phyloP scores from a whole-genome alignment of 2,329 filamentous ascomycete genomes.

The Colletotrichum trifolii region DNA sequence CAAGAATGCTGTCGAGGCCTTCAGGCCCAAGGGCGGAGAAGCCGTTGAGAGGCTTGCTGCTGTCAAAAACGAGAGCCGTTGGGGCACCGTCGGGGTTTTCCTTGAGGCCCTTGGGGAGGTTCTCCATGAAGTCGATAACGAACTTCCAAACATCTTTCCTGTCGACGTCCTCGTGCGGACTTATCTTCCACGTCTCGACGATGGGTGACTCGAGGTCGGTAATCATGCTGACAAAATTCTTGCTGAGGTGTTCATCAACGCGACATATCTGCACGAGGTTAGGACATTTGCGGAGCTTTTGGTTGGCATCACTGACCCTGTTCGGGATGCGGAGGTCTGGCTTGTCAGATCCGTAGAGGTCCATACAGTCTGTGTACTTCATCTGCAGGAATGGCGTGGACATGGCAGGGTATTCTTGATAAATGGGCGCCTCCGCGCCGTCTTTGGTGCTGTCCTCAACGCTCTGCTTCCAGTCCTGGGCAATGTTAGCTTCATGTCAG shows the following conservation, averaged over 20 bases:
- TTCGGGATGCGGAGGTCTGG: conserved; percentile 85
- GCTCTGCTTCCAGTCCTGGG: conserved; percentile 30
- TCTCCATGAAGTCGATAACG: conserved; percentile 76
- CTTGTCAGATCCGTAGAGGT: conserved; percentile 87
- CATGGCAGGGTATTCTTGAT: conserved; percentile 41
- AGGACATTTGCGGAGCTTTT: conserved; percentile 9
- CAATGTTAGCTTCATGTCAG: neutral
- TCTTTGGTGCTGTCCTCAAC: conserved; percentile 28
- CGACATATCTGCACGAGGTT: conserved; percentile 65
- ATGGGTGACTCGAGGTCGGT: conserved; percentile 74
- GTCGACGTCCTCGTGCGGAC: conserved; percentile 61
- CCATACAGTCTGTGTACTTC: conserved; percentile 83
- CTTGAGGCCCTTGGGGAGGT: conserved; percentile 67
- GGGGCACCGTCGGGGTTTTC: conserved; percentile 82
- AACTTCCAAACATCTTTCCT: conserved; percentile 68
- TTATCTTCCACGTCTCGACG: conserved; percentile 80
- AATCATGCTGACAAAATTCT: conserved; percentile 79
- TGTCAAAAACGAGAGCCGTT: conserved; percentile 81
- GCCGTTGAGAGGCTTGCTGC: conserved; percentile 78
- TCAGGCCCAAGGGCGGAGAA: conserved; percentile 76
- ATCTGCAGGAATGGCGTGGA: conserved; percentile 64
- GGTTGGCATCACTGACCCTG: conserved; percentile 57
- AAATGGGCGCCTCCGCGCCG: conserved; percentile 8
- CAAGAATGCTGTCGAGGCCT: conserved; percentile 44
- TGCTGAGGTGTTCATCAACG: conserved; percentile 71